Conservation (phyloP, 805 yeast genomes). For the Barnettozyma siamensis region DNA sequence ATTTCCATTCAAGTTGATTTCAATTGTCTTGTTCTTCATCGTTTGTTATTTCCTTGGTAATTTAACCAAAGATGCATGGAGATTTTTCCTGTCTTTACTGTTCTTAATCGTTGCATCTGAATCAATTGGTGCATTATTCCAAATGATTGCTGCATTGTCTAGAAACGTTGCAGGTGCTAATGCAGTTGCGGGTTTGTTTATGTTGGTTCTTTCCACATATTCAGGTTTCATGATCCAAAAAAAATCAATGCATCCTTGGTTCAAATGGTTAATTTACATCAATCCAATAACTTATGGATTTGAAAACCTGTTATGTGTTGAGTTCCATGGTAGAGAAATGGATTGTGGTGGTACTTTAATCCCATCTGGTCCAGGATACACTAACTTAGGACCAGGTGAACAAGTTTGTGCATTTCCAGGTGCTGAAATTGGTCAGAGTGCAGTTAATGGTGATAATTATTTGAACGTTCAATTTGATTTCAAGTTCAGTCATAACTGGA, state of each 20-base stretch:
- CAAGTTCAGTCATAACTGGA: slow-evolving; percentile 61
- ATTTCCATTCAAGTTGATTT: slow-evolving; percentile 53
- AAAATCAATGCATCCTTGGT: slow-evolving; percentile 64
- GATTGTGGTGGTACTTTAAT: slow-evolving; percentile 47
- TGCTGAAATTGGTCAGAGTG: slow-evolving; percentile 44
- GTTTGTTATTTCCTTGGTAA: slow-evolving; percentile 53
- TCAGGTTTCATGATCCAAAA: slow-evolving; percentile 64
- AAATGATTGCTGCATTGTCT: slow-evolving; percentile 33
- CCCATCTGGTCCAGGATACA: slow-evolving; percentile 57
- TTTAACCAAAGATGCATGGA: slow-evolving; percentile 45
- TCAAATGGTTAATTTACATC: slow-evolving; percentile 56
- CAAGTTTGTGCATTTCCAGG: slow-evolving; percentile 60
- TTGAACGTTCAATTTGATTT: slow-evolving; percentile 44
- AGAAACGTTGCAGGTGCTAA: slow-evolving; percentile 37
- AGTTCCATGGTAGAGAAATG: slow-evolving; percentile 53
- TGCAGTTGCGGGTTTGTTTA: slow-evolving; percentile 49
- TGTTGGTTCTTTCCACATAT: slow-evolving; percentile 48
- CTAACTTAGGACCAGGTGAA: slow-evolving; percentile 29
- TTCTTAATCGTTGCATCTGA: slow-evolving; percentile 39
- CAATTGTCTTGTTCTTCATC: slow-evolving; percentile 40
- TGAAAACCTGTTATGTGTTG: slow-evolving; percentile 61
- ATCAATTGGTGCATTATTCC: slow-evolving; percentile 47
- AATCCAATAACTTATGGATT: slow-evolving; percentile 54
- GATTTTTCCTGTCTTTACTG: slow-evolving; percentile 46
- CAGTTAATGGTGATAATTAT: slow-evolving; percentile 58